Evolutionary conservation across 495 filamentous ascomycete genomes (phyloP), one percentile per base, ranked within the genome.

Genomic region (Astrocystis sublimbata): DNA sequence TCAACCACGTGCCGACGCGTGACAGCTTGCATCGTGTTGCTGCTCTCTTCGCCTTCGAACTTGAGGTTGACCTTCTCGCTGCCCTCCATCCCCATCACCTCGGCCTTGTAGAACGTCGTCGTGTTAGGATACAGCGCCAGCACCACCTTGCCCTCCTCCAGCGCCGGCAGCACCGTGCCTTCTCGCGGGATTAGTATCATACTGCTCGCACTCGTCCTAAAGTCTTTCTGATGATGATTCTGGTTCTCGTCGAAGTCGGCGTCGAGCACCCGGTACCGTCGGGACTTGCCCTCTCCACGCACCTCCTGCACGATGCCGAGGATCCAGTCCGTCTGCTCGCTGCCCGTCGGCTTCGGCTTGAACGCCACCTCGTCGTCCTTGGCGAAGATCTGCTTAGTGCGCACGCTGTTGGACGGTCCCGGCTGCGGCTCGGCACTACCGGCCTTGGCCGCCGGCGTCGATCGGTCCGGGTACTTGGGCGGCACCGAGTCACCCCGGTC

Each of bases 31-130:
- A 90, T 86, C 59, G 91, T 89, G 66, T 88, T 88, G 54, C 87
- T 89, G 65, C 90, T 90, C 68, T 93, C 90, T 69, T 96, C 92
- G 10, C 90, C 90, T 71, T 96, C 92, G 61, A 96, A 96, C 62
- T 90, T 86, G 62, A 96, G 78, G 55, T 79, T 78, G 13, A 85
- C 82, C 51, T 73, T 79, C n/a, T 76, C 72, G 13, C 71, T 71
- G 2, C 76, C 76, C 33, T 88, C 86, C 59, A 81, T 82, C 0
- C 87, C 87, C 80, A 92, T 92, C 17, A 98, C 93, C 65, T 97
- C 93, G 10, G 96, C 94, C 68, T 91, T 88, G 73, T 99, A 99
- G 69, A 99, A 99, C 0, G 93, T 97, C 2, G 94, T 97, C 9
- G 96, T 99, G 59, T 92, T 89, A 0, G 92, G 92, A 69, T 96